Base-by-base conservation (phyloP, 306 rosid species). In the Castanea crenata region DNA sequence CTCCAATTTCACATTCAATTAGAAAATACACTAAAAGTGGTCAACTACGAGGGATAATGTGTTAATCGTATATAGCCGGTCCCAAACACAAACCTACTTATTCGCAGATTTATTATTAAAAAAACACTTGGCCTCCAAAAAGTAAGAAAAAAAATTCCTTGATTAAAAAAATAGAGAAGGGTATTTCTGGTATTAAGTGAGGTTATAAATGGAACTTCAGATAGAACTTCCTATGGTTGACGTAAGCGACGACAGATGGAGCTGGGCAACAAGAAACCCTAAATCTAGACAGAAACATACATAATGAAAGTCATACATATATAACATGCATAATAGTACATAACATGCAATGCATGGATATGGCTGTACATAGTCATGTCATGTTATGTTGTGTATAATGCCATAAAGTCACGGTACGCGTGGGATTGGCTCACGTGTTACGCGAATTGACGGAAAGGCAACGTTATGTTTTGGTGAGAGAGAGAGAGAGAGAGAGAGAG, bases 251-350 rank as follows among this genome's bases (percentile, higher is more conserved):
- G 79, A 65, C 38, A 59, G 12, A 15, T 3, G 34, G 78, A 57
- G 63, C 20, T 81, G 21, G 73, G 25, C 62, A 0, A 3, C 64
- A 55, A 74, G 78, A 81, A 85, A 78, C 83, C 85, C 88, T 81
- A 78, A 74, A 19, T 64, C 41, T n/a, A 51, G n/a, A 38, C 52
- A 51, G 25, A 44, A n/a, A 38, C 73, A 59, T 35, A 70, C 82
- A 59, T 80, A 74, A 77, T 62, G 76, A 55, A 34, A 44, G 75
- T 69, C 76, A 81, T 61, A 21, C 20, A 69, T 21, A 14, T 19
- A 25, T 13, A 10, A 20, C 8, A 62, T 14, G 27, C 71, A 58
- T 25, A 27, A 10, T 35, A 11, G 41, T 15, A 8, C 52, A 73
- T 55, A 68, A 18, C 25, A 76, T 72, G 70, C 57, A 6, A 25